These are phyloP conservation scores for Litchi chinensis DNA, from an alignment of 345 rosid species.

Conservation along the genomic window DNA sequence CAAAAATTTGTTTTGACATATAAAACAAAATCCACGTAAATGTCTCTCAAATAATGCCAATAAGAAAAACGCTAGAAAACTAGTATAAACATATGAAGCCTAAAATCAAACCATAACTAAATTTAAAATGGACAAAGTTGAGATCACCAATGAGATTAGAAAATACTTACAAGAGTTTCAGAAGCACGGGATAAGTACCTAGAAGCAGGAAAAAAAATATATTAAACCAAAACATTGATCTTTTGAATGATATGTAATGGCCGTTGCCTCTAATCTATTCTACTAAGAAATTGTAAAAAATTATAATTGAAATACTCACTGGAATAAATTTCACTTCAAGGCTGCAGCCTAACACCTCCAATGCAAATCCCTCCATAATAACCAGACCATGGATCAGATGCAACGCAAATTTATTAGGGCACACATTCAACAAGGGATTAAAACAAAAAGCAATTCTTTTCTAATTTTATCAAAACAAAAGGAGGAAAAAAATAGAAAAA, in stretches of 20 bases:
- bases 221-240: conserved; percentile 19
- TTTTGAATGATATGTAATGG: not conserved
- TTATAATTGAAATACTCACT: conserved; percentile 39
- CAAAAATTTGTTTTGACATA: not conserved
- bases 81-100: not conserved
- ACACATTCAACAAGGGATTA: not conserved
- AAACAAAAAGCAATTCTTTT: not conserved
- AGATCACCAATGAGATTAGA: not conserved
- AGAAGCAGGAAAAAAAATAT: conserved; percentile 25
- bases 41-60: not conserved
- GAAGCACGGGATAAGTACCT: conserved; percentile 36
- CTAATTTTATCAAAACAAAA: not conserved
- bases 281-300: not conserved
- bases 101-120: not conserved
- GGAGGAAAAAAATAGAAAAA: too few species aligned
- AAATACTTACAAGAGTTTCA: conserved; percentile 48
- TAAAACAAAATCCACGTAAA: not conserved
- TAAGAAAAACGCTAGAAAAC: not conserved
- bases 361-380: conserved; percentile 56
- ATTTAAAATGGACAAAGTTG: not conserved
- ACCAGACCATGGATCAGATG: conserved; percentile 64
- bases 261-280: conserved; percentile 11
- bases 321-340: conserved; percentile 28
- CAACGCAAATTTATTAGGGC: conserved; percentile 52
- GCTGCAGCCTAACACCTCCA: conserved; percentile 38